Evolutionary conservation across 176 grass and related monocot species (phyloP).

Genomic region (Canna indica): DNA sequence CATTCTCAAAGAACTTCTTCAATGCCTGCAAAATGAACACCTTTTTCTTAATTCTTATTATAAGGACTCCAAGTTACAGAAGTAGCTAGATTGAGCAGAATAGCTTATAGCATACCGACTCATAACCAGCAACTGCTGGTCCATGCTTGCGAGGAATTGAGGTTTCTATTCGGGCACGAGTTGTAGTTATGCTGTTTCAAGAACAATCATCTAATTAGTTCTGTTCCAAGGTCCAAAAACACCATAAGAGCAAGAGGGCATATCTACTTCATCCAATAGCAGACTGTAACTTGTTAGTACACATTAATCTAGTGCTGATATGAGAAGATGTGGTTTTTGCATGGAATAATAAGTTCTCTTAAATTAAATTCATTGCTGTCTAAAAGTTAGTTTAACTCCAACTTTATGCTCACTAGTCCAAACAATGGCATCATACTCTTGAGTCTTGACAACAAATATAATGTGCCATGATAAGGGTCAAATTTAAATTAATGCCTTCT

Average conservation of each 20-base stretch:
- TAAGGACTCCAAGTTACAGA: constrained; percentile 1
- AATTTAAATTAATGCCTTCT: too few species aligned
- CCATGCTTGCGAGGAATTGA: constrained; percentile 91
- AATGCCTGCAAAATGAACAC: constrained; percentile 54
- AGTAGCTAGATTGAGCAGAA: neutral
- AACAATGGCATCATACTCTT: too few species aligned
- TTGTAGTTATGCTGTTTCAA: constrained; percentile 74
- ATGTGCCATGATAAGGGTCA: too few species aligned
- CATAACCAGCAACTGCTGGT: constrained; percentile 93
- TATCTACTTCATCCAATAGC: neutral
- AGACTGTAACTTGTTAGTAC: neutral
- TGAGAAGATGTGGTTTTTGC: neutral
- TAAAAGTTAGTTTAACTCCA: too few species aligned
- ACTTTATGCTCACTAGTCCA: too few species aligned
- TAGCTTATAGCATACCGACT: constrained; percentile 43
- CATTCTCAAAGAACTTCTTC: constrained; percentile 93
- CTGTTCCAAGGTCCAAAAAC: neutral
- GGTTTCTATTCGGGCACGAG: constrained; percentile 69
- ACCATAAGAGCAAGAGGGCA: neutral
- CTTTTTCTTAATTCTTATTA: constrained; percentile 26
- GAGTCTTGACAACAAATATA: too few species aligned
- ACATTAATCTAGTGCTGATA: neutral
- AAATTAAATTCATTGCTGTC: too few species aligned
- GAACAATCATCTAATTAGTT: constrained; percentile 25
- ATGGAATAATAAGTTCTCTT: neutral